Evolutionary conservation across 2,329 filamentous ascomycete species (phyloP).

Genomic region (Tolypocladium sp.): DNA sequence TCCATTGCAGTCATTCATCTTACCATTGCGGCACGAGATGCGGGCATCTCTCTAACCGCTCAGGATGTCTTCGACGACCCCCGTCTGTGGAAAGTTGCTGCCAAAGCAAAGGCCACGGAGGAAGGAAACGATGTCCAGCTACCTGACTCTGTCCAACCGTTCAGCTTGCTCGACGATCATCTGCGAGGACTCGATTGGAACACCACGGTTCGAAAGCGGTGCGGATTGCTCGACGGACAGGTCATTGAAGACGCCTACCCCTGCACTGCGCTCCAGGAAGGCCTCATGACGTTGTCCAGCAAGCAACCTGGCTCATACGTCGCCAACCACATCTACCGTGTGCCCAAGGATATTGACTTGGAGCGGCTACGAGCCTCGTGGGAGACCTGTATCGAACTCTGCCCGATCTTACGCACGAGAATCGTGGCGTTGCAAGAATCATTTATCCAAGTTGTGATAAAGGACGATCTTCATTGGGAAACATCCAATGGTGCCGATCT

Average conservation of each 20-base stretch:
- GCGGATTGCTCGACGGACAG: background rate
- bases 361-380: background rate
- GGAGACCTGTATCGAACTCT: slow-evolving; percentile 6
- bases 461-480: background rate
- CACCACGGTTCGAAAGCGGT: background rate
- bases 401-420: background rate
- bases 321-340: too few relatives aligned
- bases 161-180: background rate
- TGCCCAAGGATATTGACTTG: too few relatives aligned
- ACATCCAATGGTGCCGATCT: background rate
- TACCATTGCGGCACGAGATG: too few relatives aligned
- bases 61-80: too few relatives aligned
- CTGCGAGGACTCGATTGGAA: background rate
- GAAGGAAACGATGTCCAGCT: too few relatives aligned
- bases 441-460: slow-evolving; percentile 4
- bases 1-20: too few relatives aligned
- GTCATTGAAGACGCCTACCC: background rate
- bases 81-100: too few relatives aligned
- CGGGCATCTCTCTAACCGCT: too few relatives aligned
- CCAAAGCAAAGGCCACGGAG: too few relatives aligned
- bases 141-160: background rate
- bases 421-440: slow-evolving; percentile 2
- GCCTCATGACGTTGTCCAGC: too few relatives aligned
- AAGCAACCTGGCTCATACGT: too few relatives aligned
- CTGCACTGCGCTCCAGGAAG: too few relatives aligned